phyloP scores from a whole-genome alignment of 2,329 filamentous ascomycete species.

The Epicoccum nigrum region DNA sequence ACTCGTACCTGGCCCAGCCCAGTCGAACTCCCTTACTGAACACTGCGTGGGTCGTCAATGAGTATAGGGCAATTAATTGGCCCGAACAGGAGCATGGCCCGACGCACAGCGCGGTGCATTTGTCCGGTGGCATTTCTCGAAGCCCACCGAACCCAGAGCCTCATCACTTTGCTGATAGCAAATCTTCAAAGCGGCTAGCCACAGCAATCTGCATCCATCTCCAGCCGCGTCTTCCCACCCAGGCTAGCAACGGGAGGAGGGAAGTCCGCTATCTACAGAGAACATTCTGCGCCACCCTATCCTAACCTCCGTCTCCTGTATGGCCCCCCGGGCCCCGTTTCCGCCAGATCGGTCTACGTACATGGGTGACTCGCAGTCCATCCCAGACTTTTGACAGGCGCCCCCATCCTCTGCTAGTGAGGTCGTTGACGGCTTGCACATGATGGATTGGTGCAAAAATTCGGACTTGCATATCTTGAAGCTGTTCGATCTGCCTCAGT shows the following conservation, averaged over 20 bases:
- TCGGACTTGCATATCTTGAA: constrained; percentile 7
- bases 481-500: constrained; percentile 4
- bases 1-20: constrained; percentile 4
- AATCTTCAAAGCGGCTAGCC: constrained; percentile 26
- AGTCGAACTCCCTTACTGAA: constrained; percentile 26
- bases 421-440: neutral
- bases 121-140: constrained; percentile 30
- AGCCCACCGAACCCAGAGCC: constrained; percentile 32
- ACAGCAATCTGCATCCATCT: constrained; percentile 32
- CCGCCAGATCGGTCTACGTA: constrained; percentile 8
- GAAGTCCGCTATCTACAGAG: constrained; percentile 35
- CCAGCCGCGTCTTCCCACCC: constrained; percentile 21
- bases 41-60: constrained; percentile 29
- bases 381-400: constrained; percentile 13
- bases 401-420: constrained; percentile 7
- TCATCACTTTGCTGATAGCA: constrained; percentile 36
- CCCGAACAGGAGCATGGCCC: constrained; percentile 39
- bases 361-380: constrained; percentile 12
- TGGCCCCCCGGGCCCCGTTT: constrained; percentile 11
- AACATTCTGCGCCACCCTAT: constrained; percentile 22
- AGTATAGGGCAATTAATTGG: constrained; percentile 36
- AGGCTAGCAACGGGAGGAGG: constrained; percentile 29
- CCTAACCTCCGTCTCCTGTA: constrained; percentile 15
- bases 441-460: constrained; percentile 20
- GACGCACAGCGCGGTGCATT: constrained; percentile 39